Evolutionary conservation across 257 asterid species (phyloP).

Genomic region (Parsonsia alboflavescens): DNA sequence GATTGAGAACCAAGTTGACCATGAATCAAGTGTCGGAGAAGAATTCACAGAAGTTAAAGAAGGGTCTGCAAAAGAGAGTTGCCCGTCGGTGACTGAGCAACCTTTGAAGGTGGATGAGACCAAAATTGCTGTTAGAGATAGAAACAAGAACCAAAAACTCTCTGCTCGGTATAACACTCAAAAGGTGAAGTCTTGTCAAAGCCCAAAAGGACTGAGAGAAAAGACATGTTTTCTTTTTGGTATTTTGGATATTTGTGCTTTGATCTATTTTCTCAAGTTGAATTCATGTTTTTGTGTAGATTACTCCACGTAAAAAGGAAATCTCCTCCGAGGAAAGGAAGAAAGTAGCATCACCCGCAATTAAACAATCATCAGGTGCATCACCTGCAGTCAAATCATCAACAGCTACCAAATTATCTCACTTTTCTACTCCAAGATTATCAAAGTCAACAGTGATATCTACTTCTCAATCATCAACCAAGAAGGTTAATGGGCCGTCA

Average conservation of each 20-base stretch:
- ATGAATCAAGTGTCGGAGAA: constrained; percentile 20
- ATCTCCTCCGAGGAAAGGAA: constrained; percentile 29
- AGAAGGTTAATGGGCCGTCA: constrained; percentile 37
- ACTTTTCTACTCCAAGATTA: constrained; percentile 19
- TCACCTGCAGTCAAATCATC: constrained; percentile 31
- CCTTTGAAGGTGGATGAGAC: constrained; percentile 25
- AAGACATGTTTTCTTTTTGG: constrained; percentile 1
- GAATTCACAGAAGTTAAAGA: constrained; percentile 12
- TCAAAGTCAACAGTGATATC: constrained; percentile 37
- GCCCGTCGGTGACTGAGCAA: constrained; percentile 22
- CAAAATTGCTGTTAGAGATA: constrained; percentile 24
- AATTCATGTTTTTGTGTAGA: constrained; percentile 35
- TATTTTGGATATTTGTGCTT: background rate
- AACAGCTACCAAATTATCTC: constrained; percentile 10
- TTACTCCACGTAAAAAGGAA: constrained; percentile 43
- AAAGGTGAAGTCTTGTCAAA: constrained; percentile 40
- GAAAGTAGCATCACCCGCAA: constrained; percentile 44
- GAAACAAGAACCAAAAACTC: constrained; percentile 32
- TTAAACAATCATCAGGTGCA: constrained; percentile 35
- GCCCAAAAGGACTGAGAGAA: background rate
- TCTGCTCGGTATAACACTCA: constrained; percentile 32
- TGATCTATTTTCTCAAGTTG: constrained; percentile 14
- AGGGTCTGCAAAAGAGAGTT: background rate
- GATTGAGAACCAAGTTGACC: constrained; percentile 19
- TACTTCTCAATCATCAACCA: constrained; percentile 36